These are phyloP conservation scores for Rubus parviflorus DNA, from an alignment of 306 rosid species.

Conservation along the genomic window DNA sequence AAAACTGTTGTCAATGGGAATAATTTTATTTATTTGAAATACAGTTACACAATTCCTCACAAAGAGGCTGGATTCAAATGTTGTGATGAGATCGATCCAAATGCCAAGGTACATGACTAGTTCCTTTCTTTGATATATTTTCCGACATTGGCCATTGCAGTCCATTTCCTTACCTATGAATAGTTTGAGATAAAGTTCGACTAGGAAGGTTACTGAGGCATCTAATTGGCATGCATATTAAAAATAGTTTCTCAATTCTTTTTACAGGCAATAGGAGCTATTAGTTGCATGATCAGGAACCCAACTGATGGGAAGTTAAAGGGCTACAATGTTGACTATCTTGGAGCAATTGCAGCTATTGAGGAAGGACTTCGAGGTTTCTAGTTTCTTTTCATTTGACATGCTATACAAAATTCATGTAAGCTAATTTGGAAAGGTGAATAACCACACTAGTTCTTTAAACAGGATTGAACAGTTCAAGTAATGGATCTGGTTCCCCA, in stretches of 20 bases:
- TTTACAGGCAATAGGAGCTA: conserved; percentile 62
- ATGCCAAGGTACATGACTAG: conserved; percentile 45
- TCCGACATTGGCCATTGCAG: neutral
- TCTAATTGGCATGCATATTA: neutral
- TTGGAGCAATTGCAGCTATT: conserved; percentile 69
- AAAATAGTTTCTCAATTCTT: neutral
- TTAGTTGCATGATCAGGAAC: conserved; percentile 66
- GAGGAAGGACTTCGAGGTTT: conserved; percentile 64
- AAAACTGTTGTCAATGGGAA: neutral
- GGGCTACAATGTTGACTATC: conserved; percentile 63
- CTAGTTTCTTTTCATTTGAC: conserved; percentile 30
- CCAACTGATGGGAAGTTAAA: conserved; percentile 49
- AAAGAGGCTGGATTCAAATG: conserved; percentile 52
- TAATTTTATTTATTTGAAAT: neutral
- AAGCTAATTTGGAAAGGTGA: neutral
- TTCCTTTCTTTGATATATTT: neutral
- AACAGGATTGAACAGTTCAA: conserved; percentile 35
- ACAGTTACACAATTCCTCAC: conserved; percentile 69
- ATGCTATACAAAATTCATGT: neutral
- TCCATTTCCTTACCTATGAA: neutral
- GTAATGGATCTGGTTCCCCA: conserved; percentile 40
- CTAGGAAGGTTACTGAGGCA: neutral
- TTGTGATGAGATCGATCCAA: conserved; percentile 61
- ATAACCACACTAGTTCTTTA: neutral
- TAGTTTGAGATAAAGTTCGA: neutral